Percentiles rank a stretch among this genome's conserved stretches.
Evolutionary conservation across 2,329 filamentous ascomycete species (phyloP).

Genomic region (Neospermospora avenae): DNA sequence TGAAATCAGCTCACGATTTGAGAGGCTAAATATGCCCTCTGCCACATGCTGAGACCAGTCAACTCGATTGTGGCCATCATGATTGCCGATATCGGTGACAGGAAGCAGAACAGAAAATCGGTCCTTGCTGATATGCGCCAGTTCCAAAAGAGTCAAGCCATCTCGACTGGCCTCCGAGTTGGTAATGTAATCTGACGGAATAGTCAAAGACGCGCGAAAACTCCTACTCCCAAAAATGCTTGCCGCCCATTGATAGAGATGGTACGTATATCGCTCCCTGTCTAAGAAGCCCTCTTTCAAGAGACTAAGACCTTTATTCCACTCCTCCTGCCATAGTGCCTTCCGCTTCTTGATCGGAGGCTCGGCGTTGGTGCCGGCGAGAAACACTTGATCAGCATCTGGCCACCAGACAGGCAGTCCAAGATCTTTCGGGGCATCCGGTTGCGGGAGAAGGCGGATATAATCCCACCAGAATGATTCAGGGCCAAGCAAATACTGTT

Average conservation of each 20-base stretch:
- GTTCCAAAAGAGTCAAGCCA: not conserved
- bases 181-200: conserved; percentile 37
- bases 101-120: conserved; percentile 60
- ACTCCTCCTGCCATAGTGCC: conserved; percentile 30
- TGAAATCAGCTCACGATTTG: conserved; percentile 41
- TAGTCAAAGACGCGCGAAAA: conserved; percentile 55
- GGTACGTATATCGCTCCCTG: conserved; percentile 26
- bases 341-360: conserved; percentile 26
- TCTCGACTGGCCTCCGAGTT: not conserved
- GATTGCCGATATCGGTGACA: conserved; percentile 70
- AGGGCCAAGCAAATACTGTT: conserved; percentile 57
- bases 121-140: conserved; percentile 25
- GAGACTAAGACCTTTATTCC: conserved; percentile 21
- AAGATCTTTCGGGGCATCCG: conserved; percentile 48
- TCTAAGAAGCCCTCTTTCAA: conserved; percentile 13
- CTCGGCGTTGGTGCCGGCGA: conserved; percentile 37
- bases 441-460: conserved; percentile 61
- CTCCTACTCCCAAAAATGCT: conserved; percentile 63
- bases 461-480: conserved; percentile 68
- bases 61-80: conserved; percentile 57
- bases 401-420: conserved; percentile 62
- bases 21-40: conserved; percentile 41
- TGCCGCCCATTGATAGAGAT: conserved; percentile 62
- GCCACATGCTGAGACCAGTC: conserved; percentile 53
- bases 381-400: conserved; percentile 53